A percentile compares a stretch with the other conserved stretches of the same genome.
These are phyloP conservation scores for Dactylellina parvicollis DNA, from an alignment of 2,329 filamentous ascomycete genomes.

Conservation along the genomic window DNA sequence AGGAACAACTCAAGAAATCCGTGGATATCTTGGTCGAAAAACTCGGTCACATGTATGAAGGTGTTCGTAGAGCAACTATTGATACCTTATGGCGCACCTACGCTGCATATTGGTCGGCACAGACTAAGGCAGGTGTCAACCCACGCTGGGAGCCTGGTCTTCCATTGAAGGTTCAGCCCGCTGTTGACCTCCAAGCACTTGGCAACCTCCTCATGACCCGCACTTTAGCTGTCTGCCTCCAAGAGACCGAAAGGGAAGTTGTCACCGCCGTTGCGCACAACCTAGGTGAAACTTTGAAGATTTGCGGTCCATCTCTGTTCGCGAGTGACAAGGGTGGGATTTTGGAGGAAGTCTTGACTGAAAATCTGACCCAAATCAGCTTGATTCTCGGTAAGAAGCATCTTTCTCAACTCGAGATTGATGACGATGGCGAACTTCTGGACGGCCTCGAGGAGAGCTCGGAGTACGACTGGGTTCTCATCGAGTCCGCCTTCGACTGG, in stretches of 20 bases:
- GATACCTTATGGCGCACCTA: conserved; percentile 93
- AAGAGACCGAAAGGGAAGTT: conserved; percentile 92
- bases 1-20: conserved; percentile 88
- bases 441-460: conserved; percentile 77
- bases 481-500: conserved; percentile 93
- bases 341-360: conserved; percentile 68
- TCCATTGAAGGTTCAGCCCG: conserved; percentile 81
- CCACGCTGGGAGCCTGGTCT: conserved; percentile 88
- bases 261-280: conserved; percentile 97
- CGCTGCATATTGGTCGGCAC: conserved; percentile 87
- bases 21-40: conserved; percentile 83
- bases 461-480: conserved; percentile 96
- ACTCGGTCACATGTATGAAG: conserved; percentile 88
- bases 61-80: conserved; percentile 89
- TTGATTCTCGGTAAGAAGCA: conserved; percentile 89
- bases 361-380: conserved; percentile 77
- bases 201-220: conserved; percentile 85
- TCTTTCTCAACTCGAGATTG: conserved; percentile 86
- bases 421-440: conserved; percentile 78
- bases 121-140: conserved; percentile 75
- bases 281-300: conserved; percentile 86
- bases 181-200: conserved; percentile 81
- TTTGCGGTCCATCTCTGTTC: conserved; percentile 86
- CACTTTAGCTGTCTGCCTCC: conserved; percentile 84
- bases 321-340: conserved; percentile 69